phyloP scores from a whole-genome alignment of 441 rosid species.

The Pelargonium exstipulatum region DNA sequence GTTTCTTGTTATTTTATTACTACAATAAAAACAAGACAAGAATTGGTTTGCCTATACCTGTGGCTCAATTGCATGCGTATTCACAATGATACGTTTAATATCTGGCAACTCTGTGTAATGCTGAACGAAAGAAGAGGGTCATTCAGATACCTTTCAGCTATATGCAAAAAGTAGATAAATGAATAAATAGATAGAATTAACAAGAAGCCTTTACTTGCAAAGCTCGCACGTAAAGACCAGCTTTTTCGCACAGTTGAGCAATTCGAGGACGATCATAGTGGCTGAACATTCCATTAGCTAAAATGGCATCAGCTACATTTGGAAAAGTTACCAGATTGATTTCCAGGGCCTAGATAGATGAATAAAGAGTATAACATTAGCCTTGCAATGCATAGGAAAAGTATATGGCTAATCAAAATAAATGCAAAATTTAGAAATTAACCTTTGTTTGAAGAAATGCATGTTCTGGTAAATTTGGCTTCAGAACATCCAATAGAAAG shows the following conservation, averaged over 20 bases:
- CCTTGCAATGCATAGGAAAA: slow-evolving; percentile 12
- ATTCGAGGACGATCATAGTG: slow-evolving; percentile 29
- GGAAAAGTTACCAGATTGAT: slow-evolving; percentile 90
- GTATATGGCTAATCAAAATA: neutral
- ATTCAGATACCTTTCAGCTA: slow-evolving; percentile 8
- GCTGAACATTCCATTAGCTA: slow-evolving; percentile 32
- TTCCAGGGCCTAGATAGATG: slow-evolving; percentile 66
- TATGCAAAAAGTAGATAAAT: slow-evolving; percentile 1
- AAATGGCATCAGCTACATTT: slow-evolving; percentile 31
- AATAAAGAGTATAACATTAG: no score
- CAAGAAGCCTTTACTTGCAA: slow-evolving; percentile 52
- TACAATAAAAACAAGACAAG: slow-evolving; percentile 15
- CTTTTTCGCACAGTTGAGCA: slow-evolving; percentile 29
- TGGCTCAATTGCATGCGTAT: slow-evolving; percentile 97
- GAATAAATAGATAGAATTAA: slow-evolving; percentile 4
- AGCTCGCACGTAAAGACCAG: slow-evolving; percentile 58
- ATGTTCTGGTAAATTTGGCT: slow-evolving; percentile 96
- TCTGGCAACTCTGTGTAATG: slow-evolving; percentile 91
- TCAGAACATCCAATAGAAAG: slow-evolving; percentile 93
- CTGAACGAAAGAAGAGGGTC: slow-evolving; percentile 42
- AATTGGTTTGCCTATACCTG: slow-evolving; percentile 49
- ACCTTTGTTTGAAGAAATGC: slow-evolving; percentile 96
- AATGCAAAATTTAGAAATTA: slow-evolving; percentile 12
- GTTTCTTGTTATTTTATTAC: no score
- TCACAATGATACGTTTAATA: slow-evolving; percentile 94